Conservation (phyloP, 2,329 filamentous ascomycete genomes). For the Davidsoniella virescens region DNA sequence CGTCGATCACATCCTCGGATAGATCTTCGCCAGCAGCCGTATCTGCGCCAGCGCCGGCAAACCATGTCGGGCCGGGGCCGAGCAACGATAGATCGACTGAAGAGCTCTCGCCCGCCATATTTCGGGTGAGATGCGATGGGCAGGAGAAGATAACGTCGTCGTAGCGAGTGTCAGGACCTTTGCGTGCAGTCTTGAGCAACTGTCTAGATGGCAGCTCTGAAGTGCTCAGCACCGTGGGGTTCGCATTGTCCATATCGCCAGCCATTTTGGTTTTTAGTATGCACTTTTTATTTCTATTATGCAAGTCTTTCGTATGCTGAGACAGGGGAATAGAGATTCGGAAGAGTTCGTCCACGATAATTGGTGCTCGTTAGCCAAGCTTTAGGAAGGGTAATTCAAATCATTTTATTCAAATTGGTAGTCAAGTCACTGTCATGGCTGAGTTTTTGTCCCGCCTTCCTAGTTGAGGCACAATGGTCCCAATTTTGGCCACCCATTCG, state of each 20-base stretch:
- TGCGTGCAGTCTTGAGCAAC: constrained; percentile 27
- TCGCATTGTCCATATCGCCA: constrained; percentile 52
- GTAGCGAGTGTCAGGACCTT: constrained; percentile 31
- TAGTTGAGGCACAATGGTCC: neutral
- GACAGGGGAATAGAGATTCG: neutral
- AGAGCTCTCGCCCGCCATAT: constrained; percentile 15
- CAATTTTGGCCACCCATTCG: too few relatives aligned
- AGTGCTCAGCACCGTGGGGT: constrained; percentile 79
- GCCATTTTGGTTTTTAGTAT: constrained; percentile 2
- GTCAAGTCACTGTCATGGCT: too few relatives aligned
- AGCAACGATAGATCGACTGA: neutral
- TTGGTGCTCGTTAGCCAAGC: too few relatives aligned
- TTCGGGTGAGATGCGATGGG: constrained; percentile 27
- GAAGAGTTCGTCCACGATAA: neutral
- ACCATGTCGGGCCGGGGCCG: constrained; percentile 13
- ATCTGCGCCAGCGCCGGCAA: constrained; percentile 26
- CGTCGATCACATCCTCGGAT: constrained; percentile 63
- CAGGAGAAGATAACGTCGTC: constrained; percentile 30
- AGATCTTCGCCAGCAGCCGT: constrained; percentile 33
- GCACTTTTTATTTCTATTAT: neutral
- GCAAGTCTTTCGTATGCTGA: neutral
- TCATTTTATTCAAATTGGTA: too few relatives aligned
- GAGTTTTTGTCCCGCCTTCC: neutral
- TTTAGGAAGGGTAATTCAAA: too few relatives aligned
- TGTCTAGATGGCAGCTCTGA: constrained; percentile 75